These are phyloP conservation scores for Colletotrichum cuscutae DNA, from an alignment of 2,329 filamentous ascomycete genomes.

Conservation along the genomic window DNA sequence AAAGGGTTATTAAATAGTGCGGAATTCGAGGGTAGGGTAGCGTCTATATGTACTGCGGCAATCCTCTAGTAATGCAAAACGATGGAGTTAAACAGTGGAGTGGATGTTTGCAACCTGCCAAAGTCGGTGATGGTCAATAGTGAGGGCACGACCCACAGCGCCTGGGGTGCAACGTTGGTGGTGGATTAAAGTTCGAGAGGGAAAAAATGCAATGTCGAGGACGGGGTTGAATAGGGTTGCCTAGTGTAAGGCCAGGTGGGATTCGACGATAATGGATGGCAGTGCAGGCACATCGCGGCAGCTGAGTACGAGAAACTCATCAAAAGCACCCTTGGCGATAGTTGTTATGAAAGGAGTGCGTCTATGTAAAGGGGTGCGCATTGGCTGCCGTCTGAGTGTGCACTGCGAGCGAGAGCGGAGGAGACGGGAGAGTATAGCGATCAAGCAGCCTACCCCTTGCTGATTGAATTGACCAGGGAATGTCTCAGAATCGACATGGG, in stretches of 20 bases:
- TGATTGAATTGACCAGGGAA: conserved; percentile 39
- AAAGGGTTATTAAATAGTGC: no score
- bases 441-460: conserved; percentile 21
- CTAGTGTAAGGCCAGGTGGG: conserved; percentile 10
- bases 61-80: no score
- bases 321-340: conserved; percentile 31
- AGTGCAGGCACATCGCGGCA: conserved; percentile 14
- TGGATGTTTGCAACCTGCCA: conserved; percentile 28
- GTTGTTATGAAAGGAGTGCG: conserved; percentile 33
- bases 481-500: conserved; percentile 48
- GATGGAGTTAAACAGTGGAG: no score
- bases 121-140: conserved; percentile 20
- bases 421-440: conserved; percentile 21
- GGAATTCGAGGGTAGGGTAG: no score
- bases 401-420: conserved; percentile 12
- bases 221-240: conserved; percentile 17
- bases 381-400: conserved; percentile 8
- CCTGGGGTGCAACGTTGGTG: conserved; percentile 27
- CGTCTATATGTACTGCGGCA: no score
- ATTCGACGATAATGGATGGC: conserved; percentile 13
- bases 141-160: conserved; percentile 16
- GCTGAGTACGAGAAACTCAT: conserved; percentile 36
- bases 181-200: conserved; percentile 18
- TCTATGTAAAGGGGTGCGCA: conserved; percentile 11
- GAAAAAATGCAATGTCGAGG: conserved; percentile 14